Evolutionary conservation across 2,329 filamentous ascomycete genomes (phyloP), one percentile per base, ranked within the genome.

Genomic region (Trichoderma aggressivum): DNA sequence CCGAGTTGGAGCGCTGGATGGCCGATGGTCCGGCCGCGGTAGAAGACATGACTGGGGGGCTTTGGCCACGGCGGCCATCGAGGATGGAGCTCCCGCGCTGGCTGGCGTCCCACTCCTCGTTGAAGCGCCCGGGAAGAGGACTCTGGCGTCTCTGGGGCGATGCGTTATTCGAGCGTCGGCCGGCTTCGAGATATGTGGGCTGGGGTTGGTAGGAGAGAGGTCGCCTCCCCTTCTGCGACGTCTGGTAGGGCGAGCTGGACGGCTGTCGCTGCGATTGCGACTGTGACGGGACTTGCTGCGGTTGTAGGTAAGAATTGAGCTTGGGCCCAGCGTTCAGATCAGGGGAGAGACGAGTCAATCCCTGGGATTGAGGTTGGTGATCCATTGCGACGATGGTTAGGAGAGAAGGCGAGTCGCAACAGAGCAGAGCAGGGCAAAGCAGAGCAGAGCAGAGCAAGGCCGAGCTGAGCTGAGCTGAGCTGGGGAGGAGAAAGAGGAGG

Each of bases 71-170:
- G 47, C 81, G 81, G 62, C 84, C 85, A 76, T 89, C 87, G 72
- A 90, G 77, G 71, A 92, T 85, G 47, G 90, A 92, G 75, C 88
- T 88, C 60, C 89, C 90, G 73, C 90, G 87, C 76, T 89, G 89
- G 76, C 86, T 89, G 64, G 88, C 89, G 81, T 92, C 90, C 86
- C 91, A 92, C 82, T 91, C 88, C 79, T 93, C 90, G 75, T 87
- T 89, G 76, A 92, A 91, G 75, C 85, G 88, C 73, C 88, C 85
- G 59, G 79, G 78, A 43, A 71, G 64, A 47, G 76, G 76, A 36
- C 74, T 74, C 60, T 75, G 74, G 34, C 72, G 74, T 34, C 73
- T 74, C 28, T 70, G 70, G 39, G 70, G 64, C 6, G 70, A 72
- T 50, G 65, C 47, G 24, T 59, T 64, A 26, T 70, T 34, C 16